A percentile compares a stretch with the other conserved stretches of the same genome.
These are phyloP conservation scores for Cladochytrium replicatum DNA, from an alignment of 192 early-diverging fungal genomes.

Conservation along the genomic window DNA sequence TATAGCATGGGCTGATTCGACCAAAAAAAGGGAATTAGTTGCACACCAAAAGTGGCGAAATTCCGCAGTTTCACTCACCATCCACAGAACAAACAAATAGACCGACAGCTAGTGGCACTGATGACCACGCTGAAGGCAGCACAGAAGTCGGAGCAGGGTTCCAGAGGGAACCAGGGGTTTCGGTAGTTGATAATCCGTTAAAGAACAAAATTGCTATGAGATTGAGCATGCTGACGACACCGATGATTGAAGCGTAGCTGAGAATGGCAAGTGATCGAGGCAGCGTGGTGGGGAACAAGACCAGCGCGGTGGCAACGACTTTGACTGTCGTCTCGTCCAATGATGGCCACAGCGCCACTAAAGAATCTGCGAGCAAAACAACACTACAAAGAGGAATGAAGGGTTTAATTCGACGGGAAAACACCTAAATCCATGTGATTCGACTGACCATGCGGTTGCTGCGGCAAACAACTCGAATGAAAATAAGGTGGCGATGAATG, in stretches of 20 bases:
- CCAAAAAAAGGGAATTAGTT: too few species aligned
- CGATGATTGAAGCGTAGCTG: conserved; percentile 46
- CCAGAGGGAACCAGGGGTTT: conserved; percentile 44
- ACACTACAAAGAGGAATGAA: too few species aligned
- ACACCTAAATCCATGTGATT: too few species aligned
- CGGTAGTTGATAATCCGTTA: conserved; percentile 40
- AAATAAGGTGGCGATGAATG: conserved; percentile 30
- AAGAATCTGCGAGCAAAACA: conserved; percentile 34
- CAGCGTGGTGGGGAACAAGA: conserved; percentile 47
- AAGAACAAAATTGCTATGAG: conserved; percentile 44
- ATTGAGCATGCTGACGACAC: conserved; percentile 40
- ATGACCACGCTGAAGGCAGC: conserved; percentile 31
- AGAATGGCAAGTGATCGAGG: conserved; percentile 34
- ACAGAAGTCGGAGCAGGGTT: conserved; percentile 42
- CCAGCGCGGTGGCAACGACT: conserved; percentile 26
- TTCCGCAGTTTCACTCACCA: conserved; percentile 15
- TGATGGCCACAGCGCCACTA: conserved; percentile 22
- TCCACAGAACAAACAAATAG: conserved; percentile 48
- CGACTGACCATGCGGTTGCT: conserved; percentile 27
- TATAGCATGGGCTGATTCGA: conserved; percentile 51
- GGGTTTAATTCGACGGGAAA: too few species aligned
- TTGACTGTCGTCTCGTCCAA: conserved; percentile 27
- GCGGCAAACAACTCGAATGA: conserved; percentile 38
- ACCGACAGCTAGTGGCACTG: conserved; percentile 40
- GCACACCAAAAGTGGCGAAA: neutral